phyloP scores from a whole-genome alignment of 306 rosid species.

The Oxytropis ochrocephala region DNA sequence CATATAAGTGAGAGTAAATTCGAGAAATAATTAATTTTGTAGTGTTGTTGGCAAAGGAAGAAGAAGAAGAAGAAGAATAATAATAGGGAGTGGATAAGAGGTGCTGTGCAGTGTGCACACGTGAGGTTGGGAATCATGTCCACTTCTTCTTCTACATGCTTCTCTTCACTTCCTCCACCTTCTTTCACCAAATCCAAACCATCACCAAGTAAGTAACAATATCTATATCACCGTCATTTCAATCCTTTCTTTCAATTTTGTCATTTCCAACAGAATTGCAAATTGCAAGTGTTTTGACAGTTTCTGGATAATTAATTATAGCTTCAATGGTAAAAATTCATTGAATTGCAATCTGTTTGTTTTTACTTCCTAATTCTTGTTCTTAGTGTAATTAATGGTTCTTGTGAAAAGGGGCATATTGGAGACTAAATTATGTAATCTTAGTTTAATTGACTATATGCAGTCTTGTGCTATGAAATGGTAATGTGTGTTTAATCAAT shows the following conservation, averaged over 20 bases:
- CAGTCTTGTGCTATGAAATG: neutral
- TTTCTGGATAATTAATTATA: neutral
- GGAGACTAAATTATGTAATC: neutral
- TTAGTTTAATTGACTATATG: neutral
- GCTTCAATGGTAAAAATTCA: no score
- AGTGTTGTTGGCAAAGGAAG: neutral
- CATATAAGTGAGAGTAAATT: no score
- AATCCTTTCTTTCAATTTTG: no score
- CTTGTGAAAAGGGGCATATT: neutral
- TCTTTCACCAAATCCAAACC: constrained; percentile 47
- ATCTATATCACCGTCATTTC: no score
- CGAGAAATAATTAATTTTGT: no score
- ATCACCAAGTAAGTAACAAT: constrained; percentile 38
- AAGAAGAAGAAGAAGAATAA: neutral
- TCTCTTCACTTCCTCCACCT: constrained; percentile 34
- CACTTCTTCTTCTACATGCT: constrained; percentile 31
- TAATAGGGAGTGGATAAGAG: constrained; percentile 29
- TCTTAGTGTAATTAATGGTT: neutral
- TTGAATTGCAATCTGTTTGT: neutral
- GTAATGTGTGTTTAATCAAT: neutral
- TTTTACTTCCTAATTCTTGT: neutral
- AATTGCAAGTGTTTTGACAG: neutral
- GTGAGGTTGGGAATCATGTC: constrained; percentile 32
- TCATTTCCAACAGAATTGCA: neutral
- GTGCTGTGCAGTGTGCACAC: no score